These are phyloP conservation scores for Paraurostyla sp. DNA, from an alignment of 73 alveolate species.

Conservation along the genomic window DNA sequence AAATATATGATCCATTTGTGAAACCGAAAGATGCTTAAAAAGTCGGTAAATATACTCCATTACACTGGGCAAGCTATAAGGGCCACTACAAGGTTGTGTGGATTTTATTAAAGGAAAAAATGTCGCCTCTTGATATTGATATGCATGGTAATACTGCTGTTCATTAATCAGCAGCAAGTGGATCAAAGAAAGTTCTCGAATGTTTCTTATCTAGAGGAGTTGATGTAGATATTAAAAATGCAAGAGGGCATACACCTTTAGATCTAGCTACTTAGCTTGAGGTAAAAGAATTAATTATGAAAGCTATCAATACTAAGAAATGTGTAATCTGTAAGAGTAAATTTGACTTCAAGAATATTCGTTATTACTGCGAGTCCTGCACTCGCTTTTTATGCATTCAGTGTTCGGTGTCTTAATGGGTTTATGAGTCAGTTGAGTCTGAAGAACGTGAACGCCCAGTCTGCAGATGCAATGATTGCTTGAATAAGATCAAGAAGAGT, in stretches of 20 bases:
- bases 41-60: conserved; percentile 91
- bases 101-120: conserved; percentile 79
- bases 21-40: conserved; percentile 85
- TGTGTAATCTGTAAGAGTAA: conserved; percentile 71
- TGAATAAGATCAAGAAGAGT: conserved; percentile 69
- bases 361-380: conserved; percentile 86
- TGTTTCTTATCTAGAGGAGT: conserved; percentile 90
- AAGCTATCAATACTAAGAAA: conserved; percentile 79
- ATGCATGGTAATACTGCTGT: conserved; percentile 92
- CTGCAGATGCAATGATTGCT: conserved; percentile 85
- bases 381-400: conserved; percentile 79
- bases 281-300: conserved; percentile 78
- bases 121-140: conserved; percentile 88
- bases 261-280: conserved; percentile 83
- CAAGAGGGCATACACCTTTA: conserved; percentile 91
- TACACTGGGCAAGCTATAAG: conserved; percentile 92
- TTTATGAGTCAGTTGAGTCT: conserved; percentile 78
- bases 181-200: conserved; percentile 78
- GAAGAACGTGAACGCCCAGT: conserved; percentile 86
- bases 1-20: conserved; percentile 77
- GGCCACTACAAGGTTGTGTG: conserved; percentile 88
- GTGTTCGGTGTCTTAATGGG: conserved; percentile 78
- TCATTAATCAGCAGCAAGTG: conserved; percentile 93
- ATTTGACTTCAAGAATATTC: conserved; percentile 85
- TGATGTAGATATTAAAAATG: conserved; percentile 85